phyloP scores from a whole-genome alignment of 1,284 basidiomycete genomes.

The Papiliotrema nemorosa region DNA sequence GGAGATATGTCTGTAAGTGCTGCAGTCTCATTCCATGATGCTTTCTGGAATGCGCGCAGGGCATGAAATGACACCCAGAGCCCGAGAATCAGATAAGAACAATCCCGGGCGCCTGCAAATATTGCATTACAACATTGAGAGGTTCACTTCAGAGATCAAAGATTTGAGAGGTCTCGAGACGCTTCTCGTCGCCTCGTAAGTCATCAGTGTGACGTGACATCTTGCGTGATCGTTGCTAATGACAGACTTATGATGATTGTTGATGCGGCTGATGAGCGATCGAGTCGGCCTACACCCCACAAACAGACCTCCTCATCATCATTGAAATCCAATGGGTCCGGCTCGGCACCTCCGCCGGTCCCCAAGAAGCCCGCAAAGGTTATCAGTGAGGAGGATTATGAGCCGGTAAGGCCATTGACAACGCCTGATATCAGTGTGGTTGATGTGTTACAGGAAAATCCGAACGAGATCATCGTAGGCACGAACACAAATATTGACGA shows the following conservation, averaged over 20 bases:
- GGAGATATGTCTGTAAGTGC: slow-evolving; percentile 43
- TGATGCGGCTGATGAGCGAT: slow-evolving; percentile 26
- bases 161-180: slow-evolving; percentile 46
- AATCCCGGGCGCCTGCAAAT: slow-evolving; percentile 40
- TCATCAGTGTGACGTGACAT: slow-evolving; percentile 8
- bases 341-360: slow-evolving; percentile 1
- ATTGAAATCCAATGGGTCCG: neutral
- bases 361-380: slow-evolving; percentile 8
- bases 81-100: slow-evolving; percentile 27
- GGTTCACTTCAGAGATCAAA: slow-evolving; percentile 43
- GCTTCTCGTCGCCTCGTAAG: slow-evolving; percentile 34
- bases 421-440: neutral
- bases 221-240: neutral
- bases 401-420: slow-evolving; percentile 19
- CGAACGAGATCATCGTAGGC: slow-evolving; percentile 46
- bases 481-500: slow-evolving; percentile 27
- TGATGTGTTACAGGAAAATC: slow-evolving; percentile 27
- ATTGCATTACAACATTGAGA: slow-evolving; percentile 47
- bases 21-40: too few species aligned
- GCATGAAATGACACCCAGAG: slow-evolving; percentile 14
- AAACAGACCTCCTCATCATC: neutral
- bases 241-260: slow-evolving; percentile 2
- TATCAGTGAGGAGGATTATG: slow-evolving; percentile 33
- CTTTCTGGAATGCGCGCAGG: neutral
- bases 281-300: neutral